These are phyloP conservation scores for Selenicereus undatus DNA, from an alignment of 148 eudicot genomes.

Conservation along the genomic window DNA sequence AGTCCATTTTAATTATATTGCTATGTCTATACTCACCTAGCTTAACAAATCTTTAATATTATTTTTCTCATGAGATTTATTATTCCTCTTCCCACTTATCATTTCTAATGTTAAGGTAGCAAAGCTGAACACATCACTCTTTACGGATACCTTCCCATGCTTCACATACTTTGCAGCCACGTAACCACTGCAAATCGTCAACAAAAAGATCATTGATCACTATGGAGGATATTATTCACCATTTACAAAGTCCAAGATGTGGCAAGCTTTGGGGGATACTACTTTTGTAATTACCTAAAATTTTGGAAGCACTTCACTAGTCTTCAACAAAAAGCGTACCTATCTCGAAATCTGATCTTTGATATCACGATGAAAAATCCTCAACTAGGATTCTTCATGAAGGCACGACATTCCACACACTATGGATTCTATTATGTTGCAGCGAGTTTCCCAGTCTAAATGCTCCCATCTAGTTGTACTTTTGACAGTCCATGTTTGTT, in stretches of 20 bases:
- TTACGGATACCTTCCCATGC: slow-evolving; percentile 36
- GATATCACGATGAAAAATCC: slow-evolving; percentile 28
- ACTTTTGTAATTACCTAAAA: slow-evolving; percentile 45
- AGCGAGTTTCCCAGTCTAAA: not conserved
- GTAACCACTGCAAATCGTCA: slow-evolving; percentile 39
- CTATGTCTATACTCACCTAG: slow-evolving; percentile 28
- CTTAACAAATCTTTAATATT: slow-evolving; percentile 29
- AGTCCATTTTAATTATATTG: not conserved
- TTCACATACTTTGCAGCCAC: slow-evolving; percentile 57
- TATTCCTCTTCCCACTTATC: slow-evolving; percentile 30
- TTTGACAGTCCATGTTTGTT: not conserved
- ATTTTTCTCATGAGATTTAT: not conserved
- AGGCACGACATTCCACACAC: slow-evolving; percentile 31
- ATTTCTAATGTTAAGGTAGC: slow-evolving; percentile 53
- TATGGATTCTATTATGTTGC: not conserved
- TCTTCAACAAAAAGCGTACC: slow-evolving; percentile 29
- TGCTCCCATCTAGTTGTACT: not conserved
- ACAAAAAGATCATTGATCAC: not conserved
- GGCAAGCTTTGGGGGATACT: not conserved
- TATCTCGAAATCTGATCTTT: slow-evolving; percentile 36
- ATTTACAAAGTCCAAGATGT: not conserved
- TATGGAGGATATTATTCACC: not conserved
- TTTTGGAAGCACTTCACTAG: slow-evolving; percentile 22
- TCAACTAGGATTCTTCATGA: slow-evolving; percentile 35
- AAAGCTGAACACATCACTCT: slow-evolving; percentile 55